phyloP scores from a whole-genome alignment of 805 yeast genomes.

The Candida railenensis region DNA sequence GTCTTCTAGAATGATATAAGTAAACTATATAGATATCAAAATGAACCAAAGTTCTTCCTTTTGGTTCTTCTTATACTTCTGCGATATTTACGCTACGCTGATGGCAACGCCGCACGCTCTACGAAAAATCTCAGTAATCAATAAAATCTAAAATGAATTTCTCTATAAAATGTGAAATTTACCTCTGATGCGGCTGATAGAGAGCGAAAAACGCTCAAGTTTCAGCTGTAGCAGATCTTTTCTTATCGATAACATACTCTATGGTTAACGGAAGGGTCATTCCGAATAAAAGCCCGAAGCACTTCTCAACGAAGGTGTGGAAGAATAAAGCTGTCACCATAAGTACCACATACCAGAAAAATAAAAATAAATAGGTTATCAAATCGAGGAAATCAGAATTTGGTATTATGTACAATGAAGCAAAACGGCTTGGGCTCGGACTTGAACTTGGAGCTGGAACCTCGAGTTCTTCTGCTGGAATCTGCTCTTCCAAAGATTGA shows the following conservation, averaged over 20 bases:
- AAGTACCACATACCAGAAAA: conserved; percentile 40
- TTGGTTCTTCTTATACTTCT: neutral
- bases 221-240: neutral
- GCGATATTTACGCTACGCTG: conserved; percentile 3
- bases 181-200: neutral
- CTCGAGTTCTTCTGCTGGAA: neutral
- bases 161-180: too few relatives aligned
- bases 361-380: conserved; percentile 12
- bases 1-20: too few relatives aligned
- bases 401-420: neutral
- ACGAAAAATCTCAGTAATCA: too few relatives aligned
- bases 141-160: too few relatives aligned
- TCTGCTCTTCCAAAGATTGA: neutral
- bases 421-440: too few relatives aligned
- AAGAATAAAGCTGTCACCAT: conserved; percentile 47
- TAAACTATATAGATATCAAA: too few relatives aligned
- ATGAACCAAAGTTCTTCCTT: neutral
- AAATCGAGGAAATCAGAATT: neutral
- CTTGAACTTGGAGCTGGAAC: neutral
- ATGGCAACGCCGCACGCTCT: neutral
- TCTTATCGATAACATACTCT: neutral
- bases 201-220: neutral
- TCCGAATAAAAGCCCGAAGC: conserved; percentile 44
- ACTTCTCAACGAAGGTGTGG: conserved; percentile 48
- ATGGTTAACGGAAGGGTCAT: conserved; percentile 22